Evolutionary conservation across 208 protist species (phyloP), one percentile per base, ranked within the genome.

Genomic region (Leptomonas seymouri): DNA sequence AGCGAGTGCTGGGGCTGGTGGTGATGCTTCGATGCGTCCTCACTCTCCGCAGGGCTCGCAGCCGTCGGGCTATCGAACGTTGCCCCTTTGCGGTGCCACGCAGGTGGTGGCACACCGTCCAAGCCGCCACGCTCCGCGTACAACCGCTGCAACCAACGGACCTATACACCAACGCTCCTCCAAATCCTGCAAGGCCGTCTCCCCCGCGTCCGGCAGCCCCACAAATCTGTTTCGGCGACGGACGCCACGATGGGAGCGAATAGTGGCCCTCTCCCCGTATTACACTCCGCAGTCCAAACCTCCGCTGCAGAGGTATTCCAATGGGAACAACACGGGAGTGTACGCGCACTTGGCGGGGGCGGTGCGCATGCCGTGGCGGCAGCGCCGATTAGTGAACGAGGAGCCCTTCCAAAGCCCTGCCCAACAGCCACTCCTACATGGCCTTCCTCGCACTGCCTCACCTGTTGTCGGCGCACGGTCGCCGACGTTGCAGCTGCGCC

Each of bases 261-360:
- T 67, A 3, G 7, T 30, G 15, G 61, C 49, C 1, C 61, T 67
- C 27, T 67, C 61, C 0, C 61, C 61, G 25, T 67, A 67, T 48
- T 67, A 39, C 61, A 23, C 14, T 23, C 8, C 61, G 14, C 18
- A 30, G 15, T 21, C 23, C 3, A n/a, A 14, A 28, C 27, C 23
- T 6, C 31, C n/a, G 45, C n/a, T 12, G 25, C 30, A 3, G 42
- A 31, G 42, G 36, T 48, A 16, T 3, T 3, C 34, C 34, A 21
- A 31, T 31, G 21, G 55, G 21, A 49, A 46, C 34, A 39, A 9
- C 34, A 3, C 34, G 9, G 34, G 34, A 11, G 48, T 67, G 15
- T 57, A 57, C 34, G 61, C 61, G 0, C 61, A 67, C 34, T 36
- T 67, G 8, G 48, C 28, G n/a, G 48, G 48, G 14, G 31, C 31